These are phyloP conservation scores for Crinitomyces ghanaensis DNA, from an alignment of 805 yeast genomes.

Conservation along the genomic window DNA sequence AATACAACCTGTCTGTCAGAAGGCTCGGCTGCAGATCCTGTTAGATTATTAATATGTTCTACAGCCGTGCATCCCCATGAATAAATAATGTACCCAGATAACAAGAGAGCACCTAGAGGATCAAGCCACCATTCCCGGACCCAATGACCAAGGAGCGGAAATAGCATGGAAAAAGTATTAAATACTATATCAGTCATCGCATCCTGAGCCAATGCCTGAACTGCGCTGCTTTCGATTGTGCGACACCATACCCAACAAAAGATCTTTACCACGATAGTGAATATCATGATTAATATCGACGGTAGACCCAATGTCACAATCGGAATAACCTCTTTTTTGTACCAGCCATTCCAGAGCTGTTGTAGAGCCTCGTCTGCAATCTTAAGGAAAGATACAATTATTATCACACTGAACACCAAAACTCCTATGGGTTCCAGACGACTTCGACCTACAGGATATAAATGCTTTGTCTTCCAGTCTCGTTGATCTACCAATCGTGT, in stretches of 20 bases:
- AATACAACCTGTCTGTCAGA: slow-evolving; percentile 55
- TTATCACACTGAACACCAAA: slow-evolving; percentile 57
- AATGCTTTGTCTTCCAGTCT: slow-evolving; percentile 34
- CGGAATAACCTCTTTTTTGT: slow-evolving; percentile 18
- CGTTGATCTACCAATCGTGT: slow-evolving; percentile 32
- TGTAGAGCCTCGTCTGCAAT: slow-evolving; percentile 55
- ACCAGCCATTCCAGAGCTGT: slow-evolving; percentile 29
- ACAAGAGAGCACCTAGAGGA: slow-evolving; percentile 56
- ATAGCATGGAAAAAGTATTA: slow-evolving; percentile 48
- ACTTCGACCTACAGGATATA: slow-evolving; percentile 57
- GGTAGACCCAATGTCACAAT: slow-evolving; percentile 39
- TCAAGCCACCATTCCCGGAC: slow-evolving; percentile 58
- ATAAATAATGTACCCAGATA: slow-evolving; percentile 49
- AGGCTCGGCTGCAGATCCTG: slow-evolving; percentile 59
- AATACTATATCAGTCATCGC: slow-evolving; percentile 69
- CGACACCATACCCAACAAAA: slow-evolving; percentile 57
- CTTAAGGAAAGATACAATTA: slow-evolving; percentile 59
- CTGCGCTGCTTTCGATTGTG: slow-evolving; percentile 48
- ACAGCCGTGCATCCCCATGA: slow-evolving; percentile 57
- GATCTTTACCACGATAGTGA: slow-evolving; percentile 50
- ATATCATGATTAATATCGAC: slow-evolving; percentile 48
- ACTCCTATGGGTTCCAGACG: slow-evolving; percentile 73
- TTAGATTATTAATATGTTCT: slow-evolving; percentile 62
- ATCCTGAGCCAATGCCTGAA: slow-evolving; percentile 73
- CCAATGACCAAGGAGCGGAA: slow-evolving; percentile 52